phyloP scores from a whole-genome alignment of 345 rosid species.

The Rhodomyrtus tomentosa region DNA sequence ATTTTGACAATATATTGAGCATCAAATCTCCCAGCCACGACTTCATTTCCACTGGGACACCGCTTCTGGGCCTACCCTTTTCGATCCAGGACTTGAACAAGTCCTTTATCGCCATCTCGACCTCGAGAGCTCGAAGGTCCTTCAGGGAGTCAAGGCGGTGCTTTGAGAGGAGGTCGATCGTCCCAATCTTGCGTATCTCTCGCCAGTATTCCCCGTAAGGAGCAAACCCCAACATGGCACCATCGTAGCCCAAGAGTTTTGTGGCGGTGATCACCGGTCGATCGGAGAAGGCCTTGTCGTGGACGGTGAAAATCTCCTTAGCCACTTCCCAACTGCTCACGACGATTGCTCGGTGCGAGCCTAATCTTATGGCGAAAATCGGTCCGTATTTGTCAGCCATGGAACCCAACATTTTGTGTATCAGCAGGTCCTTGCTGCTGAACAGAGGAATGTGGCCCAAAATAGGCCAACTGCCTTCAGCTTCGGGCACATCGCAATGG shows the following conservation, averaged over 20 bases:
- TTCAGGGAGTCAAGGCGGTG: slow-evolving; percentile 15
- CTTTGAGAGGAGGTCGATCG: slow-evolving; percentile 19
- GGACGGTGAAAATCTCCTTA: slow-evolving; percentile 15
- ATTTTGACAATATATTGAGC: slow-evolving; percentile 7
- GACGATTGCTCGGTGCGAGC: slow-evolving; percentile 12
- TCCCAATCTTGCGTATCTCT: slow-evolving; percentile 21
- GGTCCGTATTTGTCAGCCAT: slow-evolving; percentile 27
- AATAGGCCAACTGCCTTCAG: slow-evolving; percentile 19
- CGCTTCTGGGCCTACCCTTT: neutral
- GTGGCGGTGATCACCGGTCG: slow-evolving; percentile 15
- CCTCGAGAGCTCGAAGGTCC: slow-evolving; percentile 12
- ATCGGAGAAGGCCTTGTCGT: slow-evolving; percentile 14
- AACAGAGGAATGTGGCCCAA: slow-evolving; percentile 29
- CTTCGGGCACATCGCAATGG: slow-evolving; percentile 10
- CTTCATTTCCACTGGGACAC: slow-evolving; percentile 17
- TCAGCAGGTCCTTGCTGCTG: slow-evolving; percentile 3
- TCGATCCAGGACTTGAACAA: neutral
- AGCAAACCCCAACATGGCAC: slow-evolving; percentile 30
- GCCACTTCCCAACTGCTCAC: slow-evolving; percentile 17
- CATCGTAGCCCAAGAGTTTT: slow-evolving; percentile 13
- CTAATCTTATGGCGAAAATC: slow-evolving; percentile 12
- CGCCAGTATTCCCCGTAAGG: slow-evolving; percentile 30
- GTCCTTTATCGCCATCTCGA: slow-evolving; percentile 1
- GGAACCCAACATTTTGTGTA: slow-evolving; percentile 7
- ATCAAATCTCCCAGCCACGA: slow-evolving; percentile 24